phyloP scores from a whole-genome alignment of 495 filamentous ascomycete genomes.

The Tuber brumale region DNA sequence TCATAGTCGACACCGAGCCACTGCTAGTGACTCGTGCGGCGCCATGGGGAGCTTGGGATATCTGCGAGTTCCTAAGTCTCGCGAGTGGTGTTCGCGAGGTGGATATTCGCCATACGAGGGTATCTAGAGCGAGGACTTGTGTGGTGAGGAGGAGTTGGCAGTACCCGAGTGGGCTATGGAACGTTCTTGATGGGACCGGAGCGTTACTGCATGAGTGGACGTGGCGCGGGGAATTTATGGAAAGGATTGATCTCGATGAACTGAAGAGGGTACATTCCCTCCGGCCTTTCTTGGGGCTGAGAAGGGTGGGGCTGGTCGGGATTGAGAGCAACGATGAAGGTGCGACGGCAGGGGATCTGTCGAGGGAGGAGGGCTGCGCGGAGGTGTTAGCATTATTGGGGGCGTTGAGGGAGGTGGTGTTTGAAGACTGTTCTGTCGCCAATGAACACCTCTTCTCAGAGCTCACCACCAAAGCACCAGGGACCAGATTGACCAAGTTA shows the following conservation, averaged over 20 bases:
- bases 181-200: constrained; percentile 31
- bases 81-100: constrained; percentile 16
- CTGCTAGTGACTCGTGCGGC: constrained; percentile 17
- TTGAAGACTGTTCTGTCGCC: constrained; percentile 18
- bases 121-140: not conserved
- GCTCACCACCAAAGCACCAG: not conserved
- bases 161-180: constrained; percentile 33
- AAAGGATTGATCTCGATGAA: constrained; percentile 1
- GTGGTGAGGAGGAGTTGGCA: constrained; percentile 9
- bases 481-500: constrained; percentile 13
- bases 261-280: constrained; percentile 11
- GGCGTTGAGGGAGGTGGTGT: constrained; percentile 6
- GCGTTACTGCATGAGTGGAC: constrained; percentile 11
- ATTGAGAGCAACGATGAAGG: constrained; percentile 17
- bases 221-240: constrained; percentile 21
- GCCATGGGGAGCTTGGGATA: constrained; percentile 14
- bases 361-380: constrained; percentile 38
- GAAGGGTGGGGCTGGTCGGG: constrained; percentile 18
- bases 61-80: constrained; percentile 23
- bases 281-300: constrained; percentile 15
- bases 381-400: constrained; percentile 2
- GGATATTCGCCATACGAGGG: constrained; percentile 11
- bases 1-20: constrained; percentile 25
- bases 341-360: constrained; percentile 38
- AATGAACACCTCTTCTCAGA: constrained; percentile 15